These are phyloP conservation scores for Colletotrichum australisinense DNA, from an alignment of 2,329 filamentous ascomycete species.

Conservation along the genomic window DNA sequence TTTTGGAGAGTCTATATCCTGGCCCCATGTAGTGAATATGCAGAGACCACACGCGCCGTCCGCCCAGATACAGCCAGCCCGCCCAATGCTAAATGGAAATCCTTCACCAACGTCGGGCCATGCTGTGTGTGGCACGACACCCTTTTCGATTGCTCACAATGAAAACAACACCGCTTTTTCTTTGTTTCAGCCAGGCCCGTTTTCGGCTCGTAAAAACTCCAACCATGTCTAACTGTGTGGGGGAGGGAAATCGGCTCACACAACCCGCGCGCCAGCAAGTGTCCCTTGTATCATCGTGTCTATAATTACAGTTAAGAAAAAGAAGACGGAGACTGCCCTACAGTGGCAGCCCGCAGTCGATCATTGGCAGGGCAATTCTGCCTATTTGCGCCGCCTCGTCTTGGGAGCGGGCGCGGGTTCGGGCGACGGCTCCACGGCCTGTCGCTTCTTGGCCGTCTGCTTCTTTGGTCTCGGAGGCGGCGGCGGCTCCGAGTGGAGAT, in stretches of 20 bases:
- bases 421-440: conserved; percentile 45
- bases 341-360: not conserved
- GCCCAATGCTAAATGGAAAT: conserved; percentile 7
- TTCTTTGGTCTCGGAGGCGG: conserved; percentile 63
- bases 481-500: conserved; percentile 67
- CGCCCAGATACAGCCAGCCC: not conserved
- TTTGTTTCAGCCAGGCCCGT: not conserved
- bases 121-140: not conserved
- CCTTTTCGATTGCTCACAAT: not conserved
- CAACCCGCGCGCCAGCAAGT: not conserved
- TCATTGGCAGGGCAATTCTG: too few relatives aligned
- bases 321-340: not conserved
- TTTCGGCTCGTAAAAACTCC: conserved; percentile 8
- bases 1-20: conserved; percentile 27
- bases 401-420: conserved; percentile 40
- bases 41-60: conserved; percentile 9
- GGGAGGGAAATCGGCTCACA: not conserved
- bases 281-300: conserved; percentile 2
- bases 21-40: not conserved
- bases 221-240: not conserved
- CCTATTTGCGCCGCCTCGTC: conserved; percentile 38
- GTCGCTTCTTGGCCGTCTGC: conserved; percentile 60
- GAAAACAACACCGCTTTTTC: not conserved
- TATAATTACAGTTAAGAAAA: conserved; percentile 24
- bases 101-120: not conserved